A percentile compares a stretch with the other conserved stretches of the same genome.
Conservation (phyloP, 163 green algal species). For the Volvox carteri region DNA sequence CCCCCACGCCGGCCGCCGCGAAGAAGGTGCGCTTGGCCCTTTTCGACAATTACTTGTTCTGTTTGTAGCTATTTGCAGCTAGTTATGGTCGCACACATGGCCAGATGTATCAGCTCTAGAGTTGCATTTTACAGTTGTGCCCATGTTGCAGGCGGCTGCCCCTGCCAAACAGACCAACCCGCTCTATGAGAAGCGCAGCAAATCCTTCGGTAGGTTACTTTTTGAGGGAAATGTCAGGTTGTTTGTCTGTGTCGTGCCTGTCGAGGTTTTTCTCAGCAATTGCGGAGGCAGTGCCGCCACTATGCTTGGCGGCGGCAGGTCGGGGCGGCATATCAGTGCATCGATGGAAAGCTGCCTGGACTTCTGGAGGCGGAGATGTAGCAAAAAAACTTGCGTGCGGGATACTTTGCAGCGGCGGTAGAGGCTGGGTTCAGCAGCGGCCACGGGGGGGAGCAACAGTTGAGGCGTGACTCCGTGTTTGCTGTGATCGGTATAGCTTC, state of each 20-base stretch:
- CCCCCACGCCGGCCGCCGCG: slow-evolving; percentile 79
- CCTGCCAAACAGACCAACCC: slow-evolving; percentile 82
- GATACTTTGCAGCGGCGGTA: not conserved
- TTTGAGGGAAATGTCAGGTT: not conserved
- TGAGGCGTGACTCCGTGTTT: not conserved
- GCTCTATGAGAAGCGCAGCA: slow-evolving; percentile 88
- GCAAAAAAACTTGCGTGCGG: not conserved
- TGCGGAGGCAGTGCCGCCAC: slow-evolving; percentile 22
- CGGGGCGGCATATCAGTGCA: not conserved
- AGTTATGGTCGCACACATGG: no score
- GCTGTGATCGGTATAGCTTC: no score
- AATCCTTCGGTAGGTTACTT: slow-evolving; percentile 82
- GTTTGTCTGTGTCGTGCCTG: not conserved
- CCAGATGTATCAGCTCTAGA: not conserved
- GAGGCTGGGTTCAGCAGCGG: not conserved
- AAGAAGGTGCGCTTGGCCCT: slow-evolving; percentile 75
- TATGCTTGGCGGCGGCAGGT: slow-evolving; percentile 1
- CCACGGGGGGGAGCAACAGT: not conserved
- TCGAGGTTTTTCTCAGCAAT: not conserved
- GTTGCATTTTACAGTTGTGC: not conserved
- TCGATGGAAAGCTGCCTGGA: not conserved
- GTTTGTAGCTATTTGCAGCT: not conserved
- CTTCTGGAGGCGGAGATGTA: not conserved
- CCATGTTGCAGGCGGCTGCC: slow-evolving; percentile 63
- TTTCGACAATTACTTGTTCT: not conserved